Evolutionary conservation across 352 stramenopile genomes (phyloP), one percentile per base, ranked within the genome.

Genomic region (Globisporangium parvum): DNA sequence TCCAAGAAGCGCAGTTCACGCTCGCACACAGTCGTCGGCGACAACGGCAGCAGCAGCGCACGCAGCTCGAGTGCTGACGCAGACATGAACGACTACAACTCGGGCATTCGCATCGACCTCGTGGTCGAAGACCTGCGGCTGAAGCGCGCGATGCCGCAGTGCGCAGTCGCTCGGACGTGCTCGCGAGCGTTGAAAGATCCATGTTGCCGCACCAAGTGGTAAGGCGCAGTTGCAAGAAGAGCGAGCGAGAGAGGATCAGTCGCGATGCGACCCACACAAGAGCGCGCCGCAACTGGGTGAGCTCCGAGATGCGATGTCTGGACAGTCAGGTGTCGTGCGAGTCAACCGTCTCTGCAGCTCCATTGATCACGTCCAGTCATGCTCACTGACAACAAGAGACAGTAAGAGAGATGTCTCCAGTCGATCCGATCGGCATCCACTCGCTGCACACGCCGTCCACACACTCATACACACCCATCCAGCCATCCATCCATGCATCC

Each of bases 41-140:
- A 26, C 18, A 35, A 21, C 3, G 6, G 23, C 14, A 41, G 12
- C 4, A 42, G 35, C 8, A 33, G n/a, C 2, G 0, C 1, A 11
- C 45, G n/a, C 26, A 28, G 26, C 26, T 28, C 26, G 26, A 28
- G 4, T 15, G n/a, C 17, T 42, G 57, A 56, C 54, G 56, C 18
- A 31, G 10, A 42, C 18, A 24, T 66, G 26, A 47, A 49, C 15
- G 54, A 65, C 51, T 62, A 57, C n/a, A 80, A 80, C 44, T 50
- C 54, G 3, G 71, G 65, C 20, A 67, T 77, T 49, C 67, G 65
- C 26, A 77, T 70, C 47, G 63, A 80, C 11, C 57, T 65, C 40
- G 76, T 80, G 39, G 41, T 76, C 14, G 51, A 55, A 1, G 65
- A 80, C 45, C 17, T 80, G 20, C 44, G 53, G 2, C 48, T 47